Evolutionary conservation across 768 basidiomycete species (phyloP).

Genomic region (Serendipita sp.): DNA sequence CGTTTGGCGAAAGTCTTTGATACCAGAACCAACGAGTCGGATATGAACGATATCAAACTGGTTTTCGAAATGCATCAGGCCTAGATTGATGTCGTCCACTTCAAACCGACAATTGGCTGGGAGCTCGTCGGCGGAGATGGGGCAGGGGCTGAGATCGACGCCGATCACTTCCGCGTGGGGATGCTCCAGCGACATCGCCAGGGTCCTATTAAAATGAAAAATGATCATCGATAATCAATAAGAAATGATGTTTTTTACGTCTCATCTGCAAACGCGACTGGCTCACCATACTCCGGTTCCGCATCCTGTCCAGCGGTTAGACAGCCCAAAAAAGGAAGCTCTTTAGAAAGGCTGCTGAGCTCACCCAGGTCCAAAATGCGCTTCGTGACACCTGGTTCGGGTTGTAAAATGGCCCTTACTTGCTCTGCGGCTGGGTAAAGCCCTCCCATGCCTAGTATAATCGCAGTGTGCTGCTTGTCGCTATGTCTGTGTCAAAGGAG

Average conservation of each 20-base stretch:
- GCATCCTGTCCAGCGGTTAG: background rate
- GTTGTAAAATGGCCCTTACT: background rate
- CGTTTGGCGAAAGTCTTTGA: background rate
- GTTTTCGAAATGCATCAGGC: constrained; percentile 2
- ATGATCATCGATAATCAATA: too few species aligned
- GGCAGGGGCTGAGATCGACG: background rate
- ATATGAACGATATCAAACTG: constrained; percentile 9
- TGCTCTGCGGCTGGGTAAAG: background rate
- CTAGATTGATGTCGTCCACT: constrained; percentile 7
- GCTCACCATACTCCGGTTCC: background rate
- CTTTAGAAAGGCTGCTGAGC: background rate
- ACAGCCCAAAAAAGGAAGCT: background rate
- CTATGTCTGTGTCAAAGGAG: too few species aligned
- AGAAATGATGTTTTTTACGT: too few species aligned
- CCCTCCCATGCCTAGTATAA: background rate
- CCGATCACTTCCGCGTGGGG: background rate
- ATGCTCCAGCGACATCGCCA: too few species aligned
- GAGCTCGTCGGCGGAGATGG: background rate
- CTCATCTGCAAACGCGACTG: too few species aligned
- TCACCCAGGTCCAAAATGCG: background rate
- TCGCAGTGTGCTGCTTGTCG: background rate
- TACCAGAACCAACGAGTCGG: background rate
- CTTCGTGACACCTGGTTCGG: background rate
- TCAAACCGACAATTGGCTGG: constrained; percentile 9
- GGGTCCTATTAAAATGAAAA: too few species aligned